Evolutionary conservation across 768 basidiomycete genomes (phyloP), one percentile per base, ranked within the genome.

Genomic region (Auricularia heimuer): DNA sequence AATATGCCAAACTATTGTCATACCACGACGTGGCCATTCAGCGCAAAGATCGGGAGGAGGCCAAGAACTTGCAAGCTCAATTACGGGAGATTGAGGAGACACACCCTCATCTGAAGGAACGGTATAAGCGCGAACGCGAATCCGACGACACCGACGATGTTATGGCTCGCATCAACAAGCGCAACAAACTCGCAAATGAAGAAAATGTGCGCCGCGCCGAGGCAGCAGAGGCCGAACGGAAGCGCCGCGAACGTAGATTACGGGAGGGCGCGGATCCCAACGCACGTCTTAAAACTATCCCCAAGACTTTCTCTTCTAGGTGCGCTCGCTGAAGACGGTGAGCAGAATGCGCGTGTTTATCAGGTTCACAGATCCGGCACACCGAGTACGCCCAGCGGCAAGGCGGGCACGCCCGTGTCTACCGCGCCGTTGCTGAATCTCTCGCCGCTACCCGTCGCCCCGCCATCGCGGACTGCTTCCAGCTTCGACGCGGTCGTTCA

Each of bases 161-260:
- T 71, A 80, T 96, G 33, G 84, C 90, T 16, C 85, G 78, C 71
- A 86, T 98, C 63, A 98, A 96, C 72, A 92, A 94, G 76, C 84
- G 93, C 64, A 98, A 98, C 74, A 83, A 90, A 64, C 88, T 84
- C 72, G 87, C 88, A 36, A 96, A 96, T 65, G 68, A 85, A 68
- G 96, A 95, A 70, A 84, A 84, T 3, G 84, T 94, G 63, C 81
- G 90, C 65, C 85, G 83, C 68, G 89, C 90, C 0, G 94, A 96
- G 74, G 73, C 86, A 39, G 77, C 78, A 39, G 86, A 87, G 69
- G 77, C 81, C 7, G 91, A 92, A 71, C 79, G 86, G 61, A 90
- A 88, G 75, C 79, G 87, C 64, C 78, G 81, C 61, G 88, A 91
- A 64, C 80, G 90, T 24, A 51, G 21, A 21, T 18, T 51, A 6